A percentile compares a stretch with the other conserved stretches of the same genome.
Conservation (phyloP, 805 yeast species). For the Torulaspora maleeae region DNA sequence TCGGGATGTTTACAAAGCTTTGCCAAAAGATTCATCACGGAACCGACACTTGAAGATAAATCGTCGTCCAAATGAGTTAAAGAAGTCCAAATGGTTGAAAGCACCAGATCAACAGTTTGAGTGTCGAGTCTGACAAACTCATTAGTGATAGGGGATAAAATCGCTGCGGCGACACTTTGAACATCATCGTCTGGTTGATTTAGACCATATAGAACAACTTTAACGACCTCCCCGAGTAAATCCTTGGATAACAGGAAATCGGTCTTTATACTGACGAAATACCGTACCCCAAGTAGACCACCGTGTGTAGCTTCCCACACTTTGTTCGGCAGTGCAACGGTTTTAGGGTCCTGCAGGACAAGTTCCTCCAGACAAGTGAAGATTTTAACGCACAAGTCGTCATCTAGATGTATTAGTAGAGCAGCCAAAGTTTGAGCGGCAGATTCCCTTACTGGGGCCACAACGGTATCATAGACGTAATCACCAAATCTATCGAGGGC, state of each 20-base stretch:
- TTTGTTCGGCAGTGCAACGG: conserved; percentile 39
- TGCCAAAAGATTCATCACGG: conserved; percentile 90
- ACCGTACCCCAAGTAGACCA: conserved; percentile 88
- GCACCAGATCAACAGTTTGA: conserved; percentile 41
- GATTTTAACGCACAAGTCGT: conserved; percentile 52
- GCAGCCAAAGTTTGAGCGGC: conserved; percentile 95
- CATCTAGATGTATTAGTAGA: conserved; percentile 62
- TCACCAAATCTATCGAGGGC: conserved; percentile 96
- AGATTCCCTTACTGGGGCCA: conserved; percentile 96
- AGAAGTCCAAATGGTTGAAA: conserved; percentile 85
- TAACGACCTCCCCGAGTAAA: conserved; percentile 64
- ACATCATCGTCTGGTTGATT: conserved; percentile 86
- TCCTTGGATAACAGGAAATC: conserved; percentile 60
- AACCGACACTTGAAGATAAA: conserved; percentile 88
- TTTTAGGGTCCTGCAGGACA: conserved; percentile 54
- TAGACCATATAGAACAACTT: conserved; percentile 83
- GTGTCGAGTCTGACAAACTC: conserved; percentile 70
- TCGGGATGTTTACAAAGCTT: conserved; percentile 77
- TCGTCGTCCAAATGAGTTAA: conserved; percentile 84
- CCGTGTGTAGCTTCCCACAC: conserved; percentile 99
- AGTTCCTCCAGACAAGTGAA: conserved; percentile 63
- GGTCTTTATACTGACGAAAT: conserved; percentile 84
- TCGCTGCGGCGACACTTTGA: conserved; percentile 93
- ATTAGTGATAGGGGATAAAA: conserved; percentile 83
- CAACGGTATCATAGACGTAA: conserved; percentile 94